These are phyloP conservation scores for Peronospora destructor DNA, from an alignment of 352 stramenopile species.

Conservation along the genomic window DNA sequence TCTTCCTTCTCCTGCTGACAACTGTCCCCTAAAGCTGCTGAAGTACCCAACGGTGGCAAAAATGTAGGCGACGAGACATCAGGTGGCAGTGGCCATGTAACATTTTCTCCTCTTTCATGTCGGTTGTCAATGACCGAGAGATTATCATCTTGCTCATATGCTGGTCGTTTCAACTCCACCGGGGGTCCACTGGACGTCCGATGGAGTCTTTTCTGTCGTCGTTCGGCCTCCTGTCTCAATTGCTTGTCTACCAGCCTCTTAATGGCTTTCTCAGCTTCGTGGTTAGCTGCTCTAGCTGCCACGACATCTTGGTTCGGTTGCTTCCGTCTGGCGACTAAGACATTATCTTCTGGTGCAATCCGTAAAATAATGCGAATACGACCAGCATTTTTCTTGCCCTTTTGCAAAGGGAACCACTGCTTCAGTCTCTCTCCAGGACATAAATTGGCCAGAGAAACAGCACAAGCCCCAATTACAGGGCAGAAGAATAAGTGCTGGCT, in stretches of 20 bases:
- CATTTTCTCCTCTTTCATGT: conserved; percentile 16
- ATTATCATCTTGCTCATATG: too few species aligned
- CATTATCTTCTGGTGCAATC: conserved; percentile 22
- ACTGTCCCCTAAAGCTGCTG: conserved; percentile 8
- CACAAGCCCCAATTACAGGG: conserved; percentile 42
- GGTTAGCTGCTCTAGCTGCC: conserved; percentile 42
- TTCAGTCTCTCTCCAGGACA: conserved; percentile 33
- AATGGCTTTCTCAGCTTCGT: conserved; percentile 58
- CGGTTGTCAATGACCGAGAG: background rate
- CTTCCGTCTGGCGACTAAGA: conserved; percentile 6
- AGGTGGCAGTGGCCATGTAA: conserved; percentile 21
- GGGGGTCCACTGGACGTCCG: conserved; percentile 16
- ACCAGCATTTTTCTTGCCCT: conserved; percentile 43
- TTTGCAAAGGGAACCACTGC: conserved; percentile 48
- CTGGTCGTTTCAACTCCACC: conserved; percentile 17
- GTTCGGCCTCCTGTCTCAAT: conserved; percentile 28
- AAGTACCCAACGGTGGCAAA: conserved; percentile 23
- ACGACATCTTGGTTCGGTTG: conserved; percentile 34
- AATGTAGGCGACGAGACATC: conserved; percentile 21
- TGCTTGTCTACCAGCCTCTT: conserved; percentile 46
- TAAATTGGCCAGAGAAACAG: conserved; percentile 47
- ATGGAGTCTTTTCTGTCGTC: conserved; percentile 15
- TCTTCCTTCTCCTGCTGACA: background rate
- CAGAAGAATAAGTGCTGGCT: conserved; percentile 61
- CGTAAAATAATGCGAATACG: conserved; percentile 41